phyloP scores from a whole-genome alignment of 345 rosid species.

The Acer campestre region DNA sequence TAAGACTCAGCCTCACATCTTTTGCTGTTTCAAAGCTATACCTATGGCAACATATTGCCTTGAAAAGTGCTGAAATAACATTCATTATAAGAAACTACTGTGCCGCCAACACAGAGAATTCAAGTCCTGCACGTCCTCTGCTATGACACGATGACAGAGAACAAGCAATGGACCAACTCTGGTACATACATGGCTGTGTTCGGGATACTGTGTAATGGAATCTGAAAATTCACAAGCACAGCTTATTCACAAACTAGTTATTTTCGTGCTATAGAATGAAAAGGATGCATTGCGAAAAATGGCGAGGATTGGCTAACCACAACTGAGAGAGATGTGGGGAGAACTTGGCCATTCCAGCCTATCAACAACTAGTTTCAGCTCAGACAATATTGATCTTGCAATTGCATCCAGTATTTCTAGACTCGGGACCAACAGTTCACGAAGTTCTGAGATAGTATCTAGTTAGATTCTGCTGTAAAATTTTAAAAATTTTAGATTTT shows the following conservation, averaged over 20 bases:
- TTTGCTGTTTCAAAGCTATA: too few relatives aligned
- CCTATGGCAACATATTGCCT: too few relatives aligned
- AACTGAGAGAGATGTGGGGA: neutral
- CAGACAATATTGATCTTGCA: neutral
- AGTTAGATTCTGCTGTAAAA: neutral
- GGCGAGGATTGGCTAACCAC: neutral
- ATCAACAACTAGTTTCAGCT: neutral
- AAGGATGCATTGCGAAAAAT: neutral
- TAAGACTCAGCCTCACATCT: slow-evolving; percentile 3
- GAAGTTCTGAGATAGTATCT: neutral
- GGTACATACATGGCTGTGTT: neutral
- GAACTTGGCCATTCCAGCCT: neutral
- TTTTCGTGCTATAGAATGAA: neutral
- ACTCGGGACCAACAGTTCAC: neutral
- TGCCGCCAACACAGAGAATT: neutral
- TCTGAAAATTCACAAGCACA: neutral
- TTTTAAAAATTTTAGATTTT: too few relatives aligned
- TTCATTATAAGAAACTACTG: neutral
- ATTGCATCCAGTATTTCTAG: neutral
- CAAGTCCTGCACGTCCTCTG: neutral
- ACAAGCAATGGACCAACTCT: neutral
- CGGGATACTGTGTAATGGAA: too few relatives aligned
- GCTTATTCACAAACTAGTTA: neutral
- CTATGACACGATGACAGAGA: neutral
- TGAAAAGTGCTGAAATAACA: neutral